Evolutionary conservation across 495 filamentous ascomycete genomes (phyloP), one percentile per base, ranked within the genome.

Genomic region (Aspergillus cristatus): DNA sequence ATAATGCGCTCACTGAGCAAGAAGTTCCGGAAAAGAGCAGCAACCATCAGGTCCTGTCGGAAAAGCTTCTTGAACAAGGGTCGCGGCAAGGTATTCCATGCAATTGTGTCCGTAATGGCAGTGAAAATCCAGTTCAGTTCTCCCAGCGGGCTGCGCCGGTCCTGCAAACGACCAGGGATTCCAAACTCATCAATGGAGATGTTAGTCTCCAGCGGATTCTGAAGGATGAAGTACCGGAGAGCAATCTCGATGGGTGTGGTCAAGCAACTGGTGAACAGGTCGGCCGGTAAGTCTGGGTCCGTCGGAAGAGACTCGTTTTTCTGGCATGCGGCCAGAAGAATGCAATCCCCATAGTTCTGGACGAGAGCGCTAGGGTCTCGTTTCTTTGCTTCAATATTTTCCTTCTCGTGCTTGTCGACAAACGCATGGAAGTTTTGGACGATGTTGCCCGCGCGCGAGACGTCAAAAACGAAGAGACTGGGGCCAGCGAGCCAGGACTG

Each of bases 121-220:
- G 91, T 99, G 48, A 99, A 95, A 15, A 99, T 99, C 91, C 91
- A 99, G 55, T 97, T 97, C 3, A 99, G 63, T 60, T 99, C 91
- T 31, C 91, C 91, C 28, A 97, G 74, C 1, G 91, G 93, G 29
- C 90, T 96, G 57, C 93, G 69, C n/a, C 91, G 77, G 52, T 99
- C 91, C 47, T 91, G 85, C 17, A 95, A 68, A 37, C 84, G 75
- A 14, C 91, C 91, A 1, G 86, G 86, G 25, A 67, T 63, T 61
- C 81, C 78, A 14, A 88, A 87, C 38, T 88, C 76, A 35, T 93
- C 85, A 13, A 86, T 72, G 0, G 79, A 82, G 32, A 94, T 60
- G 31, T 76, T 71, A 2, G 72, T 82, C 15, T 82, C 79, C 0
- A 97, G 68, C 5, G 88, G 90, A 44, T 94, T 94, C 52, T 97